Evolutionary conservation across 169 alveolate species (phyloP), one percentile per base, ranked within the genome.

Genomic region (Babesia divergens): DNA sequence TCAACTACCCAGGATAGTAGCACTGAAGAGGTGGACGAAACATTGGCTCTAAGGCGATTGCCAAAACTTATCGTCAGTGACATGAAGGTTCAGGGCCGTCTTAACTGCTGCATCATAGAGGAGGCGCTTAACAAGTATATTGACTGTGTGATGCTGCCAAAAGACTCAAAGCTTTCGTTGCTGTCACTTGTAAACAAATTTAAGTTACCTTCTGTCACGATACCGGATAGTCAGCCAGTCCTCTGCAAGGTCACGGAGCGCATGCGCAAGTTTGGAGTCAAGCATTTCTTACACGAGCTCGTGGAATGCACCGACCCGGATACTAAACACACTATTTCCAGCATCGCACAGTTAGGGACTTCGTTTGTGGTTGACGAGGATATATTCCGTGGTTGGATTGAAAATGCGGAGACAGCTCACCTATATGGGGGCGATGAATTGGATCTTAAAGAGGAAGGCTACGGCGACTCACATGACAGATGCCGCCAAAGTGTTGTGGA

Each of bases 211-310:
- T 55, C 70, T 6, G 74, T 85, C 22, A 85, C 89, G 24, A 67
- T 51, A 18, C 82, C 89, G 28, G 65, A 40, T 22, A 46, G 32
- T 16, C 28, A 46, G 22, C 76, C 65, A 16, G 71, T 70, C 31
- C 64, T 74, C 46, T 85, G 91, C 49, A 20, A 37, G 24, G 91
- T 85, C 7, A 85, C 86, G 6, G 71, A 67, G 37, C 68, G 51
- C 26, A 85, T 85, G 89, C 58, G 54, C 35, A 24, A 35, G 34
- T 69, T 59, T 34, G 91, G 91, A 8, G 91, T 85, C 9, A 69
- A 59, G 53, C 74, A 46, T 29, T 85, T 85, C 46, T 24, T 85
- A 38, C 87, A 85, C 60, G 89, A 85, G 46, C 28, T 81, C 24
- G 67, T 84, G 29, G 84, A 70, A 2, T 51, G 77, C 47, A 34